Percentiles rank a stretch among this genome's conserved stretches.
Conservation (phyloP, 768 basidiomycete genomes). For the Leccinum subgranulosum region DNA sequence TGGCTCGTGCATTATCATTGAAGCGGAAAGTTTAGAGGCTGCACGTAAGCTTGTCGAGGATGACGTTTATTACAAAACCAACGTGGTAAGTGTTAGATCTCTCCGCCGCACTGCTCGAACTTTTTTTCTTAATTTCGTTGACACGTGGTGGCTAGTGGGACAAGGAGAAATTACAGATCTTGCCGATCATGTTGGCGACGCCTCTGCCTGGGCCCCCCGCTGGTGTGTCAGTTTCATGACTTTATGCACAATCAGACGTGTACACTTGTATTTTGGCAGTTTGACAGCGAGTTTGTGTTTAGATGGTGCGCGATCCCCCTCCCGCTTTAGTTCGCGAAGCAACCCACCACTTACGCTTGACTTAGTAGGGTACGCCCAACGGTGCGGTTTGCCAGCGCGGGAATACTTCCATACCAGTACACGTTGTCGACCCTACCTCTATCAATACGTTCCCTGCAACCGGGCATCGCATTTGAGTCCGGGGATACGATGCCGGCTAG, state of each 20-base stretch:
- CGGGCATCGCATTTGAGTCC: not conserved
- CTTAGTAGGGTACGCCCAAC: not conserved
- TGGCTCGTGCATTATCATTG: conserved; percentile 53
- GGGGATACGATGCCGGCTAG: conserved; percentile 27
- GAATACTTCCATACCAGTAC: not conserved
- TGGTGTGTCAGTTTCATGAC: conserved; percentile 3
- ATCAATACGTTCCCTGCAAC: not conserved
- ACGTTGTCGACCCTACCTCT: not conserved
- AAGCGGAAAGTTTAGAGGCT: conserved; percentile 53
- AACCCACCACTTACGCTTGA: not conserved
- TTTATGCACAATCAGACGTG: not conserved
- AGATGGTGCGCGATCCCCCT: not conserved
- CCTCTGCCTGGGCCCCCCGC: conserved; percentile 7
- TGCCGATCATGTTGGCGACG: conserved; percentile 39
- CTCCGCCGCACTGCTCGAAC: not conserved
- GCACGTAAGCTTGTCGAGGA: conserved; percentile 22
- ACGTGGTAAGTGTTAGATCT: conserved; percentile 19
- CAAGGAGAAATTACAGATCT: conserved; percentile 48
- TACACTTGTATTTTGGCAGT: not conserved
- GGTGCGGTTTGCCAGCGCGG: not conserved
- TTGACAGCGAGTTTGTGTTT: not conserved
- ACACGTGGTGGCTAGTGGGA: conserved; percentile 48
- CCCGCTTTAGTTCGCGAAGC: not conserved
- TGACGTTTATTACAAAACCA: conserved; percentile 21
- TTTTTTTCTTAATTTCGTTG: not conserved